These are phyloP conservation scores for Neurospora sp. DNA, from an alignment of 495 filamentous ascomycete genomes.

Conservation along the genomic window DNA sequence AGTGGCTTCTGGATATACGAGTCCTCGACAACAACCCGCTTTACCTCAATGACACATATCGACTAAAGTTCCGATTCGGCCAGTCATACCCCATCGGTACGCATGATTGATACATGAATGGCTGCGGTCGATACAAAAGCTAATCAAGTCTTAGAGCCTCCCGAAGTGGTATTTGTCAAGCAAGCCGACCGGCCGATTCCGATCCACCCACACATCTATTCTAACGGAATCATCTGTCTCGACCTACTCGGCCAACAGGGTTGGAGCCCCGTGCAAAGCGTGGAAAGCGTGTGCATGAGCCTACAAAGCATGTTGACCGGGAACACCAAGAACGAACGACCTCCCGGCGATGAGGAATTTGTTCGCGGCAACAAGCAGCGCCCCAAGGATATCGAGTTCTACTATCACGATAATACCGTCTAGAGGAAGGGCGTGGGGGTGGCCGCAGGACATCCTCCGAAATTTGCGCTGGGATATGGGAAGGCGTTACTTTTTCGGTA, in stretches of 20 bases:
- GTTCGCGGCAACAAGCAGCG: constrained; percentile 65
- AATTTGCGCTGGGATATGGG: not conserved
- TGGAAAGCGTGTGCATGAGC: constrained; percentile 95
- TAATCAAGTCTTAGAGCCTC: constrained; percentile 54
- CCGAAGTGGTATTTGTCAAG: constrained; percentile 81
- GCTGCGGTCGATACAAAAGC: not conserved
- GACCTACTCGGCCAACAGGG: constrained; percentile 80
- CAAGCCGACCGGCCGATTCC: constrained; percentile 64
- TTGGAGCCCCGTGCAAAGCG: constrained; percentile 94
- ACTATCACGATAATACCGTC: constrained; percentile 79
- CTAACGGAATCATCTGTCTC: constrained; percentile 95
- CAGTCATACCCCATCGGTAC: constrained; percentile 84
- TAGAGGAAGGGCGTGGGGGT: constrained; percentile 24
- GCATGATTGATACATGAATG: not conserved
- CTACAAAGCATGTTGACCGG: constrained; percentile 97
- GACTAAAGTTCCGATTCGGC: constrained; percentile 79
- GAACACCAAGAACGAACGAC: constrained; percentile 81
- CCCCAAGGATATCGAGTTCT: constrained; percentile 78
- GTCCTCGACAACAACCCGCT: constrained; percentile 89
- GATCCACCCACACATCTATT: constrained; percentile 96
- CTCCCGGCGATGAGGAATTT: constrained; percentile 78
- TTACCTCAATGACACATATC: constrained; percentile 69
- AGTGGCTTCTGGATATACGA: constrained; percentile 89
- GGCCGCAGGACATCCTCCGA: not conserved
- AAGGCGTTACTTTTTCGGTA: not conserved